Percentiles rank a stretch among this genome's conserved stretches.
Evolutionary conservation across 2,329 filamentous ascomycete species (phyloP).

Genomic region (Alternaria incomplexa): DNA sequence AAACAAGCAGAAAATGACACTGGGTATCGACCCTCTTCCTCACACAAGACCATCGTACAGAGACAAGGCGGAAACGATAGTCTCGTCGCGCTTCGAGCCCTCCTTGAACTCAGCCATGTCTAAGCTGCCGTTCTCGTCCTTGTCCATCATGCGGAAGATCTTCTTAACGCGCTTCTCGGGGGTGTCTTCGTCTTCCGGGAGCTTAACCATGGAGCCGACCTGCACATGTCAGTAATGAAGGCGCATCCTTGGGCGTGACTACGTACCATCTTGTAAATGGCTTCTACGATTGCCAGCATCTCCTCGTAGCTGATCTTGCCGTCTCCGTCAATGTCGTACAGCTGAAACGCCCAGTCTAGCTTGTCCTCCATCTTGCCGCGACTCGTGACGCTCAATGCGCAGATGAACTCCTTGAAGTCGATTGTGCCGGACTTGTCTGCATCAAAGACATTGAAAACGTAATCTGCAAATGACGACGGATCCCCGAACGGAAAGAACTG

Average conservation of each 20-base stretch:
- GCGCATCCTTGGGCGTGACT: neutral
- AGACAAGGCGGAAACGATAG: conserved; percentile 94
- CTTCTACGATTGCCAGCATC: conserved; percentile 98
- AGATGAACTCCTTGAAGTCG: conserved; percentile 99
- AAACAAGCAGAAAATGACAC: conserved; percentile 41
- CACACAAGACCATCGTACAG: conserved; percentile 95
- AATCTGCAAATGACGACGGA: conserved; percentile 95
- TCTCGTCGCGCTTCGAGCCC: conserved; percentile 97
- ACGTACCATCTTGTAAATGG: conserved; percentile 98
- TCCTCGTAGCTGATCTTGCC: conserved; percentile 99
- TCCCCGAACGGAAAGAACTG: conserved; percentile 99
- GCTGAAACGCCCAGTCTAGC: conserved; percentile 97
- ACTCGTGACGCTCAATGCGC: conserved; percentile 93
- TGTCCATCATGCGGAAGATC: conserved; percentile 99
- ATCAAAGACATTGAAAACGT: conserved; percentile 99
- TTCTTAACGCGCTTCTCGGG: conserved; percentile 97
- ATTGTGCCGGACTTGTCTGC: conserved; percentile 96
- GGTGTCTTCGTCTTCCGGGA: conserved; percentile 98
- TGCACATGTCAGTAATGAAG: conserved; percentile 49
- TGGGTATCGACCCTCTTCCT: conserved; percentile 21
- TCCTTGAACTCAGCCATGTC: conserved; percentile 99
- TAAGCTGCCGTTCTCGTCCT: conserved; percentile 96
- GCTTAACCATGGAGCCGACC: conserved; percentile 99
- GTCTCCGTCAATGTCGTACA: conserved; percentile 98
- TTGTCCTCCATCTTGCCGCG: conserved; percentile 99